These are phyloP conservation scores for Talaromyces sp. DNA, from an alignment of 2,329 filamentous ascomycete genomes.

Conservation along the genomic window DNA sequence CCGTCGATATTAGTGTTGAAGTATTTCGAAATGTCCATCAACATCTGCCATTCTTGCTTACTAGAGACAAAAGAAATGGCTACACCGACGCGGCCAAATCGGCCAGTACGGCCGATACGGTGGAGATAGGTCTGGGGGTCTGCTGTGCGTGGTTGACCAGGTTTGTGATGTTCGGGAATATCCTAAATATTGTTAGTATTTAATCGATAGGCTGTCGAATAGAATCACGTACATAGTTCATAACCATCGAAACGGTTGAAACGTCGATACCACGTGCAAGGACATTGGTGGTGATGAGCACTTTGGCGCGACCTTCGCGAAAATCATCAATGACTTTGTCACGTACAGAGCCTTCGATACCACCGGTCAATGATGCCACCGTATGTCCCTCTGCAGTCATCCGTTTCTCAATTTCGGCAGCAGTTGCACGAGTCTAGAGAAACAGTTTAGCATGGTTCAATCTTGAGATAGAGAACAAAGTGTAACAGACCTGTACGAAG, in stretches of 20 bases:
- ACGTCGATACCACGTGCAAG: constrained; percentile 93
- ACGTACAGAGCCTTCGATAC: constrained; percentile 77
- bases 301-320: constrained; percentile 82
- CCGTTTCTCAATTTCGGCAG: constrained; percentile 76
- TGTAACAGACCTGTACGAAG: constrained; percentile 74
- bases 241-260: constrained; percentile 90
- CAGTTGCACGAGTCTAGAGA: constrained; percentile 75
- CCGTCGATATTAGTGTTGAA: constrained; percentile 79
- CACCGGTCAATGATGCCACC: constrained; percentile 85
- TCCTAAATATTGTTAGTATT: constrained; percentile 45
- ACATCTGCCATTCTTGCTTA: constrained; percentile 73
- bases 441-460: constrained; percentile 26
- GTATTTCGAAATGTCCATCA: constrained; percentile 74
- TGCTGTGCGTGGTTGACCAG: constrained; percentile 59
- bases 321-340: constrained; percentile 84
- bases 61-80: constrained; percentile 94
- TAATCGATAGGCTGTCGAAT: not conserved
- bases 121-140: constrained; percentile 97
- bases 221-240: constrained; percentile 73
- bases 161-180: constrained; percentile 65
- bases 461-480: not conserved
- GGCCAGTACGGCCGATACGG: constrained; percentile 93
- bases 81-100: constrained; percentile 94
- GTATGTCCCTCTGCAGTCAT: constrained; percentile 90
- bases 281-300: constrained; percentile 96